phyloP scores from a whole-genome alignment of 2,329 filamentous ascomycete genomes.

The Fusarium nisikadoi region DNA sequence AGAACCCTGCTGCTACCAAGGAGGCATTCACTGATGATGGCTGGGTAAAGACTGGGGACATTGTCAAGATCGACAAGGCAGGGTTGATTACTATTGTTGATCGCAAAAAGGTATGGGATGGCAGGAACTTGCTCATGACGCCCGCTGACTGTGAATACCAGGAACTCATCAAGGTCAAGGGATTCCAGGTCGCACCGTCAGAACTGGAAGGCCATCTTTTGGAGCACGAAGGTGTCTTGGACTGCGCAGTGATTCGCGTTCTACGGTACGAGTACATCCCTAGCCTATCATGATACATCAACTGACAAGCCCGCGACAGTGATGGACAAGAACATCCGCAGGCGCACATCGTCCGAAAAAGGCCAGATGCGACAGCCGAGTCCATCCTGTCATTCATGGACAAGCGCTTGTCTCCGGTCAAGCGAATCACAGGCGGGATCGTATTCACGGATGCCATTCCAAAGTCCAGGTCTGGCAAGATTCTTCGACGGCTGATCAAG shows the following conservation, averaged over 20 bases:
- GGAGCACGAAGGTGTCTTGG: background rate
- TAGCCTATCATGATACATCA: background rate
- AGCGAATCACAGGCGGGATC: constrained; percentile 3
- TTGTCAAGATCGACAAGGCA: background rate
- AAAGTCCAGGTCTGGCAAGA: constrained; percentile 6
- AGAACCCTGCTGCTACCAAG: background rate
- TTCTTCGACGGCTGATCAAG: background rate
- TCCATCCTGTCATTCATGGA: constrained; percentile 8
- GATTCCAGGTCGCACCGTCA: constrained; percentile 13
- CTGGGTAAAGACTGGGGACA: constrained; percentile 6
- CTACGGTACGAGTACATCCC: background rate
- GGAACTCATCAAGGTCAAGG: constrained; percentile 16
- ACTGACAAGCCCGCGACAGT: background rate
- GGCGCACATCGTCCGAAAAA: constrained; percentile 4
- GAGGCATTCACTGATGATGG: background rate
- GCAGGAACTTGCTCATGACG: rapidly evolving
- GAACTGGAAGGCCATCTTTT: constrained; percentile 19
- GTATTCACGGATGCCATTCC: constrained; percentile 2
- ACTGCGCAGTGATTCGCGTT: constrained; percentile 11
- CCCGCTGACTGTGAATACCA: background rate
- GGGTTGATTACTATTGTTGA: constrained; percentile 3
- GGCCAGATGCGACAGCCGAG: background rate
- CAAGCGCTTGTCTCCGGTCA: background rate
- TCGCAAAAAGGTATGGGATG: background rate
- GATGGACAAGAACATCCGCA: constrained; percentile 4